A percentile compares a stretch with the other conserved stretches of the same genome.
Conservation (phyloP, 2,329 filamentous ascomycete genomes). For the Colletotrichum liriopes region DNA sequence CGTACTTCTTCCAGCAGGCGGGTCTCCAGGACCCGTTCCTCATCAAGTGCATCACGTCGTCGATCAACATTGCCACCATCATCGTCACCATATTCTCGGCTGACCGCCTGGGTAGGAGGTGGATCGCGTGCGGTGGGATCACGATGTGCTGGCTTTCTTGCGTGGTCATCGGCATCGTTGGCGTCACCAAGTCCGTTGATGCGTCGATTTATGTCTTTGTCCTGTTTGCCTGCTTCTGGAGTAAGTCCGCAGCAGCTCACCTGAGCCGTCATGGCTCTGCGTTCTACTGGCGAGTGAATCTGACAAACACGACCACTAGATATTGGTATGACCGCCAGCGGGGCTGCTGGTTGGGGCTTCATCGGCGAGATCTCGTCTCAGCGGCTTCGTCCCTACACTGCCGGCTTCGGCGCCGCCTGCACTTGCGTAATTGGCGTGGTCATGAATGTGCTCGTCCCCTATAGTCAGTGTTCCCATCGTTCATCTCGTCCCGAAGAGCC, state of each 20-base stretch:
- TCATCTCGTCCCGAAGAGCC: too few species aligned
- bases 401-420: too few species aligned
- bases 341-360: too few species aligned
- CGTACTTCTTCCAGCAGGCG: too few species aligned
- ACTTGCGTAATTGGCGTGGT: too few species aligned
- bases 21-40: slow-evolving; percentile 33
- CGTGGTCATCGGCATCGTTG: slow-evolving; percentile 39
- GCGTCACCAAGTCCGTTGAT: slow-evolving; percentile 19
- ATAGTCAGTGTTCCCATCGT: too few species aligned
- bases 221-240: slow-evolving; percentile 43
- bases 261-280: neutral
- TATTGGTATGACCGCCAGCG: too few species aligned
- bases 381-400: too few species aligned
- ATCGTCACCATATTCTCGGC: slow-evolving; percentile 41
- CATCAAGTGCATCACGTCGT: slow-evolving; percentile 44
- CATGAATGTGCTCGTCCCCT: too few species aligned
- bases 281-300: too few species aligned
- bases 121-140: slow-evolving; percentile 39
- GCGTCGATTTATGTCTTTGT: slow-evolving; percentile 39
- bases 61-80: slow-evolving; percentile 44
- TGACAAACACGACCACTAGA: too few species aligned
- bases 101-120: slow-evolving; percentile 42
- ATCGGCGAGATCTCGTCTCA: too few species aligned
- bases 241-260: slow-evolving; percentile 7
- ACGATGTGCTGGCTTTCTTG: slow-evolving; percentile 40